Percentiles rank a stretch among this genome's conserved stretches.
phyloP scores from a whole-genome alignment of 1,284 basidiomycete genomes.

The Ustilago crameri region DNA sequence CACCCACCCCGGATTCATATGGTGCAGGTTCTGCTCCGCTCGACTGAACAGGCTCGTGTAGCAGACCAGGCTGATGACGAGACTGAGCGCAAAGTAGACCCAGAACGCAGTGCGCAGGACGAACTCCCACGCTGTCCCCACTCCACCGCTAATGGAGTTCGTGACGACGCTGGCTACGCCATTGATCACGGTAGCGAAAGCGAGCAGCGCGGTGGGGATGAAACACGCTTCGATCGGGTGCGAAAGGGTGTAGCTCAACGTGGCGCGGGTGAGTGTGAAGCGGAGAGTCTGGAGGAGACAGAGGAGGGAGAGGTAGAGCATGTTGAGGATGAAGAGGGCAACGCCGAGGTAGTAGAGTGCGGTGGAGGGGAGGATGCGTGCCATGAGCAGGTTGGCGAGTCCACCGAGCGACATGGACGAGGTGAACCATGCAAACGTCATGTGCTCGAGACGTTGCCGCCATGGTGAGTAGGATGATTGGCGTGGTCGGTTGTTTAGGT shows the following conservation, averaged over 20 bases:
- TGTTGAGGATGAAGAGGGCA: slow-evolving; percentile 19
- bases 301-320: slow-evolving; percentile 22
- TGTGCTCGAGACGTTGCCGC: slow-evolving; percentile 15
- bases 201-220: slow-evolving; percentile 30
- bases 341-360: slow-evolving; percentile 16
- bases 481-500: not conserved
- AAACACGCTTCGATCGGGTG: slow-evolving; percentile 47
- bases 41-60: slow-evolving; percentile 12
- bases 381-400: slow-evolving; percentile 27
- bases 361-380: slow-evolving; percentile 15
- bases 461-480: not conserved
- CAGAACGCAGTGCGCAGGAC: slow-evolving; percentile 17
- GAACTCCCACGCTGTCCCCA: not conserved
- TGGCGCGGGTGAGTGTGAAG: slow-evolving; percentile 9
- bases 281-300: slow-evolving; percentile 18
- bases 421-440: slow-evolving; percentile 43
- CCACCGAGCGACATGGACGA: slow-evolving; percentile 40
- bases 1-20: slow-evolving; percentile 44
- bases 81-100: slow-evolving; percentile 17
- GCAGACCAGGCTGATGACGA: slow-evolving; percentile 13
- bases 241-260: slow-evolving; percentile 9
- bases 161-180: slow-evolving; percentile 2
- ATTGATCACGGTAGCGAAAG: slow-evolving; percentile 33
- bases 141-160: not conserved
- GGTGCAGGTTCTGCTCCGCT: slow-evolving; percentile 21